Base-by-base conservation (phyloP, 805 yeast species). In the Wickerhamomyces xylosicus region DNA sequence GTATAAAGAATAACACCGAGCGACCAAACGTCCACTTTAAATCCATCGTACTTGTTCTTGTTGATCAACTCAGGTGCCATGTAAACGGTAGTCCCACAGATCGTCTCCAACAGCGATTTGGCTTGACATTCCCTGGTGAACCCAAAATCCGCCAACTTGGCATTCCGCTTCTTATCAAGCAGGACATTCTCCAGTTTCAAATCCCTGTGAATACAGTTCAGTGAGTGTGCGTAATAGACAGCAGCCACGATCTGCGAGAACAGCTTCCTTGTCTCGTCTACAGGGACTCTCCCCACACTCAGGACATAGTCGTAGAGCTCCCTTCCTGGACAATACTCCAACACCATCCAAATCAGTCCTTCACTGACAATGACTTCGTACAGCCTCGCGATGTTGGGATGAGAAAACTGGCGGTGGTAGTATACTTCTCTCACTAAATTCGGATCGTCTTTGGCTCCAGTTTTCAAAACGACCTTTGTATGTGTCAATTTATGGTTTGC, bases 61-160 rank as follows among this genome's bases (percentile, higher is more conserved):
- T 67, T 64, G 15, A 89, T 64, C 44, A 92, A 65, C 55, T 90
- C 98, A 0, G 98, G 98, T 0, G 98, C 96, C 95, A 90, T 89
- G 56, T 90, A 90, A 3, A 86, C 94, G 1, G 87, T 77, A 0
- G 97, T 90, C 3, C 98, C 98, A 60, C 98, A 90, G 2, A 87
- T 69, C 0, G 96, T 92, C 37, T 80, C 83, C 27, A 90, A 60
- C 35, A 80, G 58, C 5, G 68, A 60, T 37, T 80, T 66, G 0
- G 69, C 63, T 25, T 67, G 68, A 42, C 71, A 75, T 49, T 85
- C 96, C 44, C 97, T 67, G 0, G 95, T 85, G 57, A 90, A 90
- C 0, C 98, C 98, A 60, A 90, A 89, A 62, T 90, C 98, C 5
- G 95, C 79, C 37, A 90, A 62, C 56, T 87, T 87, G 17, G 85